Conservation (phyloP, 441 rosid species). For the Raphanus hybrid region DNA sequence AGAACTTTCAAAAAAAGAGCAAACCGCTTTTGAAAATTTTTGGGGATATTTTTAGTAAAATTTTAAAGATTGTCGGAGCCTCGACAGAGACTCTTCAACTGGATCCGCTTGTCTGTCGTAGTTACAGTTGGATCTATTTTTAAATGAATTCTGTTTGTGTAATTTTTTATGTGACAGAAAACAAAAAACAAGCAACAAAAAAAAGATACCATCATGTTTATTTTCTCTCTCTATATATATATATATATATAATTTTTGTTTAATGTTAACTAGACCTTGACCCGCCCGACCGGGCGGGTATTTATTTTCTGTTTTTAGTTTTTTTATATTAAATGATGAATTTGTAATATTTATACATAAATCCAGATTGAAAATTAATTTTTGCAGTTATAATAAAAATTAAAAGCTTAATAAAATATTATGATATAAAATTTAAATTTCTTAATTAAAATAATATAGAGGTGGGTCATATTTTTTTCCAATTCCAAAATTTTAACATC, state of each 20-base stretch:
- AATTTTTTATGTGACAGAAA: not conserved
- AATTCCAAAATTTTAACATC: too few relatives aligned
- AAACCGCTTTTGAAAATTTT: constrained; percentile 13
- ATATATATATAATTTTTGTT: not conserved
- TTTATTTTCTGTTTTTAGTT: too few relatives aligned
- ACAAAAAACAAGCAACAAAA: not conserved
- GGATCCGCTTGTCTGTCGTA: constrained; percentile 15
- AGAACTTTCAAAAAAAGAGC: constrained; percentile 14
- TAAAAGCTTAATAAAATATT: too few relatives aligned
- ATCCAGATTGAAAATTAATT: too few relatives aligned
- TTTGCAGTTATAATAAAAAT: too few relatives aligned
- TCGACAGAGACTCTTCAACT: constrained; percentile 20
- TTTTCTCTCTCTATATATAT: not conserved
- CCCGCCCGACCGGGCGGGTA: too few relatives aligned
- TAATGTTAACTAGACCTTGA: not conserved
- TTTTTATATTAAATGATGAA: too few relatives aligned
- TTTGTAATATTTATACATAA: too few relatives aligned
- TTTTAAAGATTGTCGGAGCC: constrained; percentile 29
- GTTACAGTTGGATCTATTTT: constrained; percentile 21
- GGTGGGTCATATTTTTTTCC: too few relatives aligned
- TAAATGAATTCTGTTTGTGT: not conserved
- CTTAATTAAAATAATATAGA: too few relatives aligned
- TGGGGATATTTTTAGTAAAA: not conserved
- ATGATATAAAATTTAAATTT: too few relatives aligned
- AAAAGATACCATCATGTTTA: not conserved